Evolutionary conservation across 2,329 filamentous ascomycete genomes (phyloP).

Genomic region (Paecilomyces dactylethromorphus): DNA sequence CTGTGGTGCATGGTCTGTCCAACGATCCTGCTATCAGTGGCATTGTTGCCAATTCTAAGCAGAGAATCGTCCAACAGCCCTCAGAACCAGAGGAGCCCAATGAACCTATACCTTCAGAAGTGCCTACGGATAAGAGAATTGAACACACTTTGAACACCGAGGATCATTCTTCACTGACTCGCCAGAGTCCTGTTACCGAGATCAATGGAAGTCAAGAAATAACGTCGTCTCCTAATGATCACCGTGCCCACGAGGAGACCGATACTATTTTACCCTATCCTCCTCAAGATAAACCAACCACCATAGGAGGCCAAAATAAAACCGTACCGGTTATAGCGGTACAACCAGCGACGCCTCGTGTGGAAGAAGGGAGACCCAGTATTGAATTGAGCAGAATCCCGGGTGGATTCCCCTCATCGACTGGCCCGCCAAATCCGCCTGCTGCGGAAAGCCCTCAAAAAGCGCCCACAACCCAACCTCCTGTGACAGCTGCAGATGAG

Average conservation of each 20-base stretch:
- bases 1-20: slow-evolving; percentile 31
- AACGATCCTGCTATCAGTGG: slow-evolving; percentile 48
- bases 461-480: not conserved
- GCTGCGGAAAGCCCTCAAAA: slow-evolving; percentile 8
- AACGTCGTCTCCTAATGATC: not conserved
- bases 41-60: slow-evolving; percentile 40
- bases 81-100: slow-evolving; percentile 28
- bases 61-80: slow-evolving; percentile 1
- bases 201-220: not conserved
- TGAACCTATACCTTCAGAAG: slow-evolving; percentile 64
- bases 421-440: slow-evolving; percentile 12
- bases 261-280: not conserved
- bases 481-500: slow-evolving; percentile 12
- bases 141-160: slow-evolving; percentile 58
- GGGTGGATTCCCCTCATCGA: slow-evolving; percentile 49
- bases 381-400: slow-evolving; percentile 33
- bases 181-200: not conserved
- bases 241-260: not conserved
- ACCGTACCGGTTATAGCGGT: slow-evolving; percentile 40
- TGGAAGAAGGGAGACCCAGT: slow-evolving; percentile 24
- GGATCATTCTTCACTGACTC: not conserved
- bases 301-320: not conserved
- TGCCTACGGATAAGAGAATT: slow-evolving; percentile 61
- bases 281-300: not conserved
- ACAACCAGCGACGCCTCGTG: slow-evolving; percentile 41